These are phyloP conservation scores for Phylloporus sp. DNA, from an alignment of 768 basidiomycete genomes.

Conservation along the genomic window DNA sequence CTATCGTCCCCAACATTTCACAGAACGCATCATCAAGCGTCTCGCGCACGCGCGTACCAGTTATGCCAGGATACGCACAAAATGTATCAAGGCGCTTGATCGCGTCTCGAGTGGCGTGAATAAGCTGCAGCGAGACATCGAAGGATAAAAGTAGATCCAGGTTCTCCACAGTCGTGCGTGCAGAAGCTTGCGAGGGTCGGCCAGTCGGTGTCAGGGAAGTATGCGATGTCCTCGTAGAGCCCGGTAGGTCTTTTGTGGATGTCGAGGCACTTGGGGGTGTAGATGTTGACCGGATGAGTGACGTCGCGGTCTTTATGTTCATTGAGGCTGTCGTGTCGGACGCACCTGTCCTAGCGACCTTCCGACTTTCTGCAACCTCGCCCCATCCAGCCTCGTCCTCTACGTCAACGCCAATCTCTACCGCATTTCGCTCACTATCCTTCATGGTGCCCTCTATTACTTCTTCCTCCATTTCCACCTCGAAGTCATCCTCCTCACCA, in stretches of 20 bases:
- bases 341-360: background rate
- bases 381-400: slow-evolving; percentile 27
- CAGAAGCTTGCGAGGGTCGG: slow-evolving; percentile 19
- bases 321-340: background rate
- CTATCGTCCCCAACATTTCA: slow-evolving; percentile 71
- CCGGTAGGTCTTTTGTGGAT: background rate
- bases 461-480: slow-evolving; percentile 9
- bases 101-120: slow-evolving; percentile 88
- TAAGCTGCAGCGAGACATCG: slow-evolving; percentile 85
- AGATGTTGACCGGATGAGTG: background rate
- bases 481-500: slow-evolving; percentile 40
- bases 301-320: background rate
- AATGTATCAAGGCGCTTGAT: slow-evolving; percentile 93
- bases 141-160: slow-evolving; percentile 90
- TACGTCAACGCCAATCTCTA: background rate
- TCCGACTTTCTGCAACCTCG: slow-evolving; percentile 14
- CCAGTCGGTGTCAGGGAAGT: background rate
- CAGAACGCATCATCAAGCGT: slow-evolving; percentile 95
- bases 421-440: background rate
- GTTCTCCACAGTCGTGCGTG: slow-evolving; percentile 20
- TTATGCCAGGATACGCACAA: slow-evolving; percentile 78
- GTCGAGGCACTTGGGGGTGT: background rate
- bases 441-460: slow-evolving; percentile 12
- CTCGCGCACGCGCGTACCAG: slow-evolving; percentile 83
- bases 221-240: background rate